Base-by-base conservation (phyloP, 2,329 filamentous ascomycete species). In the Pseudogymnoascus sp. region DNA sequence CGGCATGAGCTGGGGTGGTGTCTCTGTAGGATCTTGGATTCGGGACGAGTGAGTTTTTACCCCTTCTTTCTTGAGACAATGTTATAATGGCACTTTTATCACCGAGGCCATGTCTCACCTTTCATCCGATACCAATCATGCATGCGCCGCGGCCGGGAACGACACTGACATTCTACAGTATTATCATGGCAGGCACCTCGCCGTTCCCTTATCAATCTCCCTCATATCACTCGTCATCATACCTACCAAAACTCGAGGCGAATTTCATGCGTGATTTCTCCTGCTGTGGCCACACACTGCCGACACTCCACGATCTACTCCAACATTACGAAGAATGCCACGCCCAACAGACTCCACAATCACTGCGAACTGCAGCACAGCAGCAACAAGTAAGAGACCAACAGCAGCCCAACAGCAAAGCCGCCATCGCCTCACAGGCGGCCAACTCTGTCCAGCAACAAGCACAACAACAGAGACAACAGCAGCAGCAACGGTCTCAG, bases 181-280 rank as follows among this genome's bases (percentile, higher is more conserved):
- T 97, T 73, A 88, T 96, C 74, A 97, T 97, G 90, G 86, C 91
- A 65, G 93, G 95, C 71, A 97, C 92, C 16, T 97, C 95, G n/a
- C 95, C 95, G 10, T 96, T 93, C 72, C 82, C 86, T 65, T 85
- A 93, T 70, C 89, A 93, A 75, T 96, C 93, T n/a, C 91, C 95
- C 0, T 97, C 93, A 1, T 96, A 91, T 71, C 93, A 97, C 76
- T 97, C 93, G 0, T 96, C 93, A 6, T 97, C 95, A 26, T 97
- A 97, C 74, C 84, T 97, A 1, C 93, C 93, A 8, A 97, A 96
- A 76, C 86, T 97, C 73, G 95, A 99, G 76, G 93, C 93, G 66
- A 95, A 93, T 73, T 99, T 97, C 75, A 96, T 97, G 91, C 89
- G 89, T 76, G 93, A 97, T 78, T 97, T 97, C 77, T 89, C 89